A percentile compares a stretch with the other conserved stretches of the same genome.
Evolutionary conservation across 148 eudicot genomes (phyloP).

Genomic region (Diospyros lotus): DNA sequence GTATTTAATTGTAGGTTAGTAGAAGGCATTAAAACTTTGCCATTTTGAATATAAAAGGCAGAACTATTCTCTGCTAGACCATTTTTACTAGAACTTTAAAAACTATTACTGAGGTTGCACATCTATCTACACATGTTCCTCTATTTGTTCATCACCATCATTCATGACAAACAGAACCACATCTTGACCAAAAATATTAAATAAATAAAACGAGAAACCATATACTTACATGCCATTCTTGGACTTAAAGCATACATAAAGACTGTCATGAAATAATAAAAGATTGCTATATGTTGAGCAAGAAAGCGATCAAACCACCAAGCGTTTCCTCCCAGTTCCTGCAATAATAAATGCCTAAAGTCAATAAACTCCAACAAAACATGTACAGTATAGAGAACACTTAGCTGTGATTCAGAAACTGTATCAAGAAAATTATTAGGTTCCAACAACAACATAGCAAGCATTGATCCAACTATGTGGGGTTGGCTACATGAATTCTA

Average conservation of each 20-base stretch:
- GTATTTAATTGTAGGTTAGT: background rate
- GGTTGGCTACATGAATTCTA: no score
- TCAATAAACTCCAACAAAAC: background rate
- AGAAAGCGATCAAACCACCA: slow-evolving; percentile 95
- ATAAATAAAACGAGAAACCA: no score
- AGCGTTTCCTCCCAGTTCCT: slow-evolving; percentile 94
- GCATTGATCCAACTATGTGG: no score
- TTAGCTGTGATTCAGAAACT: background rate
- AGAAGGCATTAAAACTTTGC: background rate
- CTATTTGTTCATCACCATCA: slow-evolving; percentile 7
- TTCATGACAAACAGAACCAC: slow-evolving; percentile 2
- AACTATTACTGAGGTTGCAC: background rate
- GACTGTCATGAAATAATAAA: slow-evolving; percentile 87
- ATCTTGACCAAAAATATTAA: background rate
- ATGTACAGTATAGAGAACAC: background rate
- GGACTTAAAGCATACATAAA: slow-evolving; percentile 88
- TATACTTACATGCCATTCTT: slow-evolving; percentile 96
- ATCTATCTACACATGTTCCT: background rate
- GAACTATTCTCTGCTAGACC: background rate
- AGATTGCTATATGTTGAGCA: slow-evolving; percentile 81
- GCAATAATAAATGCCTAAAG: slow-evolving; percentile 14
- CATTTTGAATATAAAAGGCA: background rate
- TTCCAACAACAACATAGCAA: no score
- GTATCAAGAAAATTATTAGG: background rate
- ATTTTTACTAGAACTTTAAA: background rate